phyloP scores from a whole-genome alignment of 2,329 filamentous ascomycete genomes.

The Calcarisporium arbuscula region DNA sequence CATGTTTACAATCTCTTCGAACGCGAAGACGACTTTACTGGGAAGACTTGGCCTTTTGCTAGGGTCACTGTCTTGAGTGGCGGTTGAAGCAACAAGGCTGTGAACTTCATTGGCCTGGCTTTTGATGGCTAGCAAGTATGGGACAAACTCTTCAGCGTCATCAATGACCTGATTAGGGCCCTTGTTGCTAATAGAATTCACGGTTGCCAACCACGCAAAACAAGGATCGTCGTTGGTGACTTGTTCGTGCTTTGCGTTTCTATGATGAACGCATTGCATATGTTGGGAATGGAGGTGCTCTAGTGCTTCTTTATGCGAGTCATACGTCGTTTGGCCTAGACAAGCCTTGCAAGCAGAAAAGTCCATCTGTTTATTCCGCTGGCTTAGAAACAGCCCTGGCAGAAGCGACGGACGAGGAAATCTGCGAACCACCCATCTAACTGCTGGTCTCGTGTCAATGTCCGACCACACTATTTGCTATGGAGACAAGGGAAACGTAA shows the following conservation, averaged over 20 bases:
- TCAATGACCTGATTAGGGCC: background rate
- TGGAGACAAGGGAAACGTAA: too few relatives aligned
- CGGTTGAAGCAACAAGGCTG: background rate
- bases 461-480: conserved; percentile 5
- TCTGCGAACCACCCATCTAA: background rate
- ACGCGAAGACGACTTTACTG: background rate
- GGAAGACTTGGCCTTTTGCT: background rate
- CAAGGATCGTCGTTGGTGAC: conserved; percentile 5
- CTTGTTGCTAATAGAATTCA: background rate
- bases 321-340: background rate
- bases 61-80: background rate
- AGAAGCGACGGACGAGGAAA: background rate
- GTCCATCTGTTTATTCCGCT: background rate
- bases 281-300: conserved; percentile 4
- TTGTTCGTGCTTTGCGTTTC: background rate
- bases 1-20: conserved; percentile 1
- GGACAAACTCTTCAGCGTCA: background rate
- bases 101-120: background rate
- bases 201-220: conserved; percentile 4
- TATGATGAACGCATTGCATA: conserved; percentile 1
- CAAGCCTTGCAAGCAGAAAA: background rate
- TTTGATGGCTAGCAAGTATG: background rate
- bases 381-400: background rate
- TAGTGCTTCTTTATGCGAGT: background rate
- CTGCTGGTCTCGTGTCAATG: background rate